phyloP scores from a whole-genome alignment of 2,329 filamentous ascomycete genomes.

The Penicillium aurantiogriseum region DNA sequence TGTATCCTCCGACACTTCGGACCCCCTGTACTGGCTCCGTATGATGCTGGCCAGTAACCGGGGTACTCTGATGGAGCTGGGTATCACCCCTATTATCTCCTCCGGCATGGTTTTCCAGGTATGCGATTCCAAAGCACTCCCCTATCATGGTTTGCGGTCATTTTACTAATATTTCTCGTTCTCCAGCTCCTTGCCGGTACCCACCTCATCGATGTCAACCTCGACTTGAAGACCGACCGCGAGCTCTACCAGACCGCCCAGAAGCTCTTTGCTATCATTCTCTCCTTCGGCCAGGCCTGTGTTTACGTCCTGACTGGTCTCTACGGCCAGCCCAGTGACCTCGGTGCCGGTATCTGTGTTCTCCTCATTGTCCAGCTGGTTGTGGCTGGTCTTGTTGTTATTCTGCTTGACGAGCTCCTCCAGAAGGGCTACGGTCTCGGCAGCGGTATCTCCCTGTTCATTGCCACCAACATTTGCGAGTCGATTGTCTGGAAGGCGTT shows the following conservation, averaged over 20 bases:
- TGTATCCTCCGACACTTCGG: slow-evolving; percentile 96
- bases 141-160: background rate
- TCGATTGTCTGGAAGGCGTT: slow-evolving; percentile 99
- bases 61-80: slow-evolving; percentile 92
- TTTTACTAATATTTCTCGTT: slow-evolving; percentile 15
- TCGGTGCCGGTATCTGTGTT: slow-evolving; percentile 97
- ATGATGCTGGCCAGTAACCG: slow-evolving; percentile 99
- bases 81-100: slow-evolving; percentile 98
- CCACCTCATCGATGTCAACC: slow-evolving; percentile 99
- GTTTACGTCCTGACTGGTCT: slow-evolving; percentile 98
- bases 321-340: slow-evolving; percentile 93
- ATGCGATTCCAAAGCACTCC: slow-evolving; percentile 20
- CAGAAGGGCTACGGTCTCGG: slow-evolving; percentile 99
- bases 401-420: slow-evolving; percentile 96
- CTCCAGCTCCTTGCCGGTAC: slow-evolving; percentile 85
- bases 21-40: slow-evolving; percentile 98
- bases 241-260: slow-evolving; percentile 99
- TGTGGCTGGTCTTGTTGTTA: slow-evolving; percentile 96
- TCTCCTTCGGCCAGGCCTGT: slow-evolving; percentile 95
- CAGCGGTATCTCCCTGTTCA: slow-evolving; percentile 98
- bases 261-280: slow-evolving; percentile 97
- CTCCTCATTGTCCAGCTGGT: slow-evolving; percentile 97
- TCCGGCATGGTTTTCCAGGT: slow-evolving; percentile 99
- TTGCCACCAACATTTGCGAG: slow-evolving; percentile 99
- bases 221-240: slow-evolving; percentile 99